phyloP scores from a whole-genome alignment of 23 red algal genomes.

The Chondrus crispus region DNA sequence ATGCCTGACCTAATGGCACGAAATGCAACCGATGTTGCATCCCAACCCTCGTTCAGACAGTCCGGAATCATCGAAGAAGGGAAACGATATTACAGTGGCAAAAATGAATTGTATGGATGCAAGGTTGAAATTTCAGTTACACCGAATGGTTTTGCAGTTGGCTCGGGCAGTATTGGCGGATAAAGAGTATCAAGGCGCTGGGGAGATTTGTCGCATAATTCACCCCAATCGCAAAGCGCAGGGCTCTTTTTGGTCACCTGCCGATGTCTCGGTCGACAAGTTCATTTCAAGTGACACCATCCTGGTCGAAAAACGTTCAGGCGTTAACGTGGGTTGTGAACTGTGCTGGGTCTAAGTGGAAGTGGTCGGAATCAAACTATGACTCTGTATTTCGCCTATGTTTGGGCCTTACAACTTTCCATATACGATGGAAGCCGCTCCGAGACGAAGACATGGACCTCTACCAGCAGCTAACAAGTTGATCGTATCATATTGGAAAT shows the following conservation, averaged over 20 bases:
- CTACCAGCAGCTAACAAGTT: neutral
- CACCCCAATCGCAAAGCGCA: neutral
- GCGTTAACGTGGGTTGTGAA: neutral
- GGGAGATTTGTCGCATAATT: neutral
- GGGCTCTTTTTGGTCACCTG: neutral
- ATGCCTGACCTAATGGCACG: neutral
- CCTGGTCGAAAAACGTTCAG: neutral
- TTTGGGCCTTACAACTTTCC: neutral
- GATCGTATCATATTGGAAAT: neutral
- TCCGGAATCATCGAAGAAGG: neutral
- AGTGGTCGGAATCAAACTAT: neutral
- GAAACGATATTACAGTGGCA: neutral
- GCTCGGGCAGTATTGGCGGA: neutral
- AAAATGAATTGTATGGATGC: neutral
- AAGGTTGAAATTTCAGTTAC: neutral
- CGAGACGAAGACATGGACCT: neutral
- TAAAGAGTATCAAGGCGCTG: neutral
- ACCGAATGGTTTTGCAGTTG: neutral
- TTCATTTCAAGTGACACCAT: neutral
- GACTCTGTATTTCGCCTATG: neutral
- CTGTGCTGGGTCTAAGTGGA: neutral
- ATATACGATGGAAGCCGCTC: neutral
- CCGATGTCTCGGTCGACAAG: neutral
- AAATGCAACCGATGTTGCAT: slow-evolving; percentile 3
- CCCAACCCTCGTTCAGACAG: neutral